Base-by-base conservation (phyloP, 768 basidiomycete species). In the Boletus fagicola region DNA sequence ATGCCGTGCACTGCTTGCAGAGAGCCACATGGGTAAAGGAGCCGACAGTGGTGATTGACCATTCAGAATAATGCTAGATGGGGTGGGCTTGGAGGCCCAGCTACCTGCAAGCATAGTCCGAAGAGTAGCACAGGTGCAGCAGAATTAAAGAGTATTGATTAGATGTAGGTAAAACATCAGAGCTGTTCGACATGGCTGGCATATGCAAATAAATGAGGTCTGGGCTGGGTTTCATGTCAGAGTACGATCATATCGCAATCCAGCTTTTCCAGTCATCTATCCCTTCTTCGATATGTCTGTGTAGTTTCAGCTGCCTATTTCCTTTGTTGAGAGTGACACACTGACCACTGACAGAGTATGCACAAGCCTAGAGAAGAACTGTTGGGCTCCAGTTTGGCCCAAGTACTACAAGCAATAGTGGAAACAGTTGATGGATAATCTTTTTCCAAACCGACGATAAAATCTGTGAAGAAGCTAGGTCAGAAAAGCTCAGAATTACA, bases 381-480 rank as follows among this genome's bases (percentile, higher is more conserved):
- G 67, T 88, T 92, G 0, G 92, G 84, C 10, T 84, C 79, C 28
- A 94, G 72, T 71, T 94, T 94, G 6, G 79, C 84, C 64, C 88
- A 90, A 1, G 92, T 93, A 36, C n/a, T n/a, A n/a, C 88, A 82
- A 24, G 84, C 84, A 49, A 94, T 88, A 0, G 92, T 85, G 9
- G 90, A 92, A 12, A 93, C 92, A 0, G 92, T 94, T 0, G 91
- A 90, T 4, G 92, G 92, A 68, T 88, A 94, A 68, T 92, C 86
- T 50, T 80, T 83, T 71, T 94, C 92, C 30, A 94, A 68, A 3
- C 90, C 86, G 20, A 87, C 72, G 55, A 94, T 89, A 63, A 93
- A 94, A 68, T 86, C 92, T 92, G 54, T 11, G 13, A 38, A 48
- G 39, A 16, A 30, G 8, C 9, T 22, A 47, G 24, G 49, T 53